Conservation (phyloP, 768 basidiomycete genomes). For the Macrolepiota albuminosa region DNA sequence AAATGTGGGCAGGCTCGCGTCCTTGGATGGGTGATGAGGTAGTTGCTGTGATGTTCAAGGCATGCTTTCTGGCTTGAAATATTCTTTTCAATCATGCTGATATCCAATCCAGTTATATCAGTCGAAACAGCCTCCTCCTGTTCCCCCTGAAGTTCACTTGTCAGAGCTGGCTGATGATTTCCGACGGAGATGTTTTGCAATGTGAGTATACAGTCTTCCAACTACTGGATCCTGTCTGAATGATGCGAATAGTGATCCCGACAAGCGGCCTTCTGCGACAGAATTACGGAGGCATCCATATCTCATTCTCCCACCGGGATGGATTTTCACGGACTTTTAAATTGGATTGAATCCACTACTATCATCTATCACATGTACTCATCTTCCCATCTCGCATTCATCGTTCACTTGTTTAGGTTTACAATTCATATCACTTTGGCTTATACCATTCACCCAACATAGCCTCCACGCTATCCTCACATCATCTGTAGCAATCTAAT, state of each 20-base stretch:
- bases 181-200: constrained; percentile 82
- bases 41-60: constrained; percentile 93
- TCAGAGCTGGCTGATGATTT: constrained; percentile 81
- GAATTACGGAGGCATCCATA: constrained; percentile 81
- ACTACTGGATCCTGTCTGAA: constrained; percentile 1
- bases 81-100: not conserved
- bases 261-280: constrained; percentile 73
- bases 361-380: constrained; percentile 21
- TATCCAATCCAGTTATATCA: constrained; percentile 63
- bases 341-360: constrained; percentile 30
- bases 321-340: constrained; percentile 69
- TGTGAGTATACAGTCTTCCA: constrained; percentile 44
- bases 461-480: constrained; percentile 30
- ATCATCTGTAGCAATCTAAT: constrained; percentile 38
- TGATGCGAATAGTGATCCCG: constrained; percentile 57
- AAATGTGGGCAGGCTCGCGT: constrained; percentile 97
- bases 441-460: constrained; percentile 24
- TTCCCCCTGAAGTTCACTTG: constrained; percentile 78
- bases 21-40: constrained; percentile 92
- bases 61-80: constrained; percentile 27
- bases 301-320: constrained; percentile 64
- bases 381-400: constrained; percentile 18
- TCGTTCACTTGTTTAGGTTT: constrained; percentile 14
- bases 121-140: constrained; percentile 80
- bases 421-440: constrained; percentile 13